Base-by-base conservation (phyloP, 2,329 filamentous ascomycete genomes). In the Ustulina deusta region DNA sequence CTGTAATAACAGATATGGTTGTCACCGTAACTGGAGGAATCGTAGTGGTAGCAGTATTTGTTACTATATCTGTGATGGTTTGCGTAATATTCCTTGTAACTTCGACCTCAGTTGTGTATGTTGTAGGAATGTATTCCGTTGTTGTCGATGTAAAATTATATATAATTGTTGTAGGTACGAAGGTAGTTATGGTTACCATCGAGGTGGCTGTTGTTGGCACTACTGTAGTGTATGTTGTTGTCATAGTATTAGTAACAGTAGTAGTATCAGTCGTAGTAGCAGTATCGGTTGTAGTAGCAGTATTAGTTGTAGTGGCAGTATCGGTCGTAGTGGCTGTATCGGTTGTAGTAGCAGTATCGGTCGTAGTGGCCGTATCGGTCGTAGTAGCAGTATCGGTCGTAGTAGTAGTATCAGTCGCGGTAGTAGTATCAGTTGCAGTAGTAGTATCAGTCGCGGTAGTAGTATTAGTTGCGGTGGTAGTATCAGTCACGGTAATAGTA, bases 121-220 rank as follows among this genome's bases (percentile, higher is more conserved):
- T 66, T 4, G 74, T 74, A 17, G 72, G 73, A 61, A 66, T 68
- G 10, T 71, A 73, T 46, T 68, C 61, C 20, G 73, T 76, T 2
- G 70, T 73, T 13, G 69, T 72, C 6, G 57, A 56, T n/a, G 71
- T 76, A 13, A 52, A 63, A 9, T 71, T 64, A 13, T 66, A 71
- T 46, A 72, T 40, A 22, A 75, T 59, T 11, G 74, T 75, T 34
- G 69, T 74, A 17, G 74, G 74, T 20, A 75, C 69, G 38, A 63
- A 44, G n/a, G 68, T 72, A 34, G 73, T 74, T 25, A 65, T 66
- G 4, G 66, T 76, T 48, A 71, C 22, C 22, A 58, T 62, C 6
- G 68, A 71, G 3, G 72, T 74, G 1, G 68, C 72, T n/a, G 71
- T 66, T 20, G 69, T 74, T 58, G 74, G 71, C 27, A 74, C 59